Evolutionary conservation across 768 basidiomycete species (phyloP).

Genomic region (Leccinum barrowsii): DNA sequence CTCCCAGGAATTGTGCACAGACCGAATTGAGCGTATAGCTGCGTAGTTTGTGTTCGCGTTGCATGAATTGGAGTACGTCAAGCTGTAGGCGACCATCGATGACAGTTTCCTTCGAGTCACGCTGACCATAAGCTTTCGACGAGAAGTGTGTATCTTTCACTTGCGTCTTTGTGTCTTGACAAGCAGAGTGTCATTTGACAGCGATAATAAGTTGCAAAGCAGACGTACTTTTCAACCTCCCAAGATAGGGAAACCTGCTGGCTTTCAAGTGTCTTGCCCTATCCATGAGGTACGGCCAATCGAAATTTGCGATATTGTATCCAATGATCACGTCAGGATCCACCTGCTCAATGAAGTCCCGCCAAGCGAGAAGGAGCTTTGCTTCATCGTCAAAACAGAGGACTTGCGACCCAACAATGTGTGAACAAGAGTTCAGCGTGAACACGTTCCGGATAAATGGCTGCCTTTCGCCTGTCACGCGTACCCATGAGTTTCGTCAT

Average conservation of each 20-base stretch:
- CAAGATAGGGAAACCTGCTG: slow-evolving; percentile 66
- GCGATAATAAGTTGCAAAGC: neutral
- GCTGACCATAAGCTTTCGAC: slow-evolving; percentile 94
- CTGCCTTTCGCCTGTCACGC: slow-evolving; percentile 71
- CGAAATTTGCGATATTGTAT: slow-evolving; percentile 92
- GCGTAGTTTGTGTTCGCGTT: slow-evolving; percentile 94
- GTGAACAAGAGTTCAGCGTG: slow-evolving; percentile 88
- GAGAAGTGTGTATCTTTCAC: slow-evolving; percentile 96
- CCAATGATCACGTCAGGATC: slow-evolving; percentile 97
- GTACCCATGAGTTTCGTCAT: slow-evolving; percentile 3
- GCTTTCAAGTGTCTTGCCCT: slow-evolving; percentile 81
- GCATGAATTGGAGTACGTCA: slow-evolving; percentile 97
- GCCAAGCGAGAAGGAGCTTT: slow-evolving; percentile 78
- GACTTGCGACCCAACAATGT: slow-evolving; percentile 98
- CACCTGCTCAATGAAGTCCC: slow-evolving; percentile 81
- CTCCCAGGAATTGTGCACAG: slow-evolving; percentile 94
- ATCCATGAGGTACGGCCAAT: slow-evolving; percentile 94
- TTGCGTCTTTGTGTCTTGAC: slow-evolving; percentile 67
- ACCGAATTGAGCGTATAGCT: slow-evolving; percentile 98
- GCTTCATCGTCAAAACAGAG: slow-evolving; percentile 74
- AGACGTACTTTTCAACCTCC: slow-evolving; percentile 65
- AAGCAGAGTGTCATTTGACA: slow-evolving; percentile 5
- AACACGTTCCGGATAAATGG: slow-evolving; percentile 97
- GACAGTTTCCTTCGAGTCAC: slow-evolving; percentile 90
- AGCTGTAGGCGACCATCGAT: slow-evolving; percentile 93